Base-by-base conservation (phyloP, 2,329 filamentous ascomycete genomes). In the Fusarium temperatum region DNA sequence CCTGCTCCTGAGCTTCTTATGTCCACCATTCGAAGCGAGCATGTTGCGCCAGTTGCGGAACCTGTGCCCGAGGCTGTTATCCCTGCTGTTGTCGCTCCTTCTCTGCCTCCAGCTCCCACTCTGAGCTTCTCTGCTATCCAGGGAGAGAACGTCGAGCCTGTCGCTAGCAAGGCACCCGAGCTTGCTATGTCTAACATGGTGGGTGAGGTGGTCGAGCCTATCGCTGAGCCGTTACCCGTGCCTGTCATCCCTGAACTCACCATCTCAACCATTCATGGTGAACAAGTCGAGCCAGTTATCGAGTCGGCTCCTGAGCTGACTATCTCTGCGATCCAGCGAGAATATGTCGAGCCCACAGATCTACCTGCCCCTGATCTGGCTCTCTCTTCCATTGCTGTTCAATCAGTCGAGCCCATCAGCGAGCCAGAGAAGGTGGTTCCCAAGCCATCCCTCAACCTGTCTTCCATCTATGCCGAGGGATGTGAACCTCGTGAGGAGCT, bases 401-500 rank as follows among this genome's bases (percentile, higher is more conserved):
- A 82, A 60, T 70, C 78, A 12, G 80, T 82, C 22, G 79, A 78
- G 24, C 77, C 78, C 80, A 66, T 83, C 79, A 35, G 60, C 69
- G 50, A 80, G 83, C 48, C 64, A 67, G 81, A 85, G 67, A 75
- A 73, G 47, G 58, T 80, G n/a, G 75, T 80, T 50, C 80, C 79
- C 26, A 66, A 36, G 12, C 76, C 73, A 58, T 76, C 69, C 9
- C 72, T 83, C 35, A 78, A 68, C 38, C 63, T 83, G 39, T 81
- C 80, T 9, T 72, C 78, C 28, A 80, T 83, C 54, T 77, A 77
- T 51, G 70, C 75, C 8, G 77, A 79, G 66, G 68, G 77, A 9
- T 81, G 83, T 26, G 82, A 84, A 68, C 83, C 83, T 18, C 79
- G 68, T 41, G 80, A 80, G 57, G 80, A 81, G 51, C 78, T 78